These are phyloP conservation scores for Harrya chromipes DNA, from an alignment of 768 basidiomycete genomes.

Conservation along the genomic window DNA sequence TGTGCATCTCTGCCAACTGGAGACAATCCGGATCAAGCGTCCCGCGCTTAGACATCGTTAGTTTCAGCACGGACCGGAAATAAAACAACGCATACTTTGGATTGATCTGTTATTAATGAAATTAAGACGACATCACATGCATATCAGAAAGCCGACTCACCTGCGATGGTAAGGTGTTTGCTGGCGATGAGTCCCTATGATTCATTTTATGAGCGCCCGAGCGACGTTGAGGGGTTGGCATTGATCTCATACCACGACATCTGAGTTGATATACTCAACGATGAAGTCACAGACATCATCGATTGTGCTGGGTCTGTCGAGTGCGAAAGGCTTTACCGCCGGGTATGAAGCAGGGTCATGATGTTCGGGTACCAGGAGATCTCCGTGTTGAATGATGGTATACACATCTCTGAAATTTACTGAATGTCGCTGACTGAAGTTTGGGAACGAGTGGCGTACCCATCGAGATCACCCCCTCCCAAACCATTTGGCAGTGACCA, in stretches of 20 bases:
- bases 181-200: conserved; percentile 65
- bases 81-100: conserved; percentile 42
- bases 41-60: conserved; percentile 45
- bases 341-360: conserved; percentile 53
- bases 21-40: conserved; percentile 57
- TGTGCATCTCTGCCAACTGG: conserved; percentile 54
- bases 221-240: not conserved
- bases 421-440: not conserved
- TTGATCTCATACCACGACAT: conserved; percentile 56
- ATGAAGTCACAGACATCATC: conserved; percentile 78
- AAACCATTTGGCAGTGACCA: conserved; percentile 68
- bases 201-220: conserved; percentile 8
- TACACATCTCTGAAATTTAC: conserved; percentile 52
- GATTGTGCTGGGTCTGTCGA: conserved; percentile 51
- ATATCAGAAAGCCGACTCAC: conserved; percentile 34
- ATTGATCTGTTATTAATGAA: conserved; percentile 56
- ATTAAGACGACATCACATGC: not conserved
- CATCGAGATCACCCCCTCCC: conserved; percentile 78
- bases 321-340: conserved; percentile 33
- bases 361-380: conserved; percentile 52
- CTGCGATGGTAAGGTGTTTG: conserved; percentile 67
- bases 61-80: not conserved
- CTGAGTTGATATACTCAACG: conserved; percentile 80
- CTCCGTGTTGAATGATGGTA: conserved; percentile 53
- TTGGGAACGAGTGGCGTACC: conserved; percentile 40